Conservation (phyloP, 306 rosid genomes). For the Myrica gale region DNA sequence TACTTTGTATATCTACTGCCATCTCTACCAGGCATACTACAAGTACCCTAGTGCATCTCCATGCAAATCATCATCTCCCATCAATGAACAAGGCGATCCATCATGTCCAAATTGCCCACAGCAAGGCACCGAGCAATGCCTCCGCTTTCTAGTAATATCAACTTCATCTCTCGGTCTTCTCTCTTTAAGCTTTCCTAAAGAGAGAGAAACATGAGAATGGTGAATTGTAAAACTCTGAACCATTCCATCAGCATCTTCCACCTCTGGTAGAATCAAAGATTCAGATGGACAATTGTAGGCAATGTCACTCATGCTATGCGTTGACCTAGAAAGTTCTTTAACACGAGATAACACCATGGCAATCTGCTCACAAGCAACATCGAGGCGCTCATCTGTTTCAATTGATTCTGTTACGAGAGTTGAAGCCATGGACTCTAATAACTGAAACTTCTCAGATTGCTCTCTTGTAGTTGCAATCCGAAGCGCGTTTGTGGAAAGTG, state of each 20-base stretch:
- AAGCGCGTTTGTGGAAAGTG: constrained; percentile 43
- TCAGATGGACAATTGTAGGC: constrained; percentile 54
- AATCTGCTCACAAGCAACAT: constrained; percentile 68
- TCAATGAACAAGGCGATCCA: constrained; percentile 54
- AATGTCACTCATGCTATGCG: constrained; percentile 45
- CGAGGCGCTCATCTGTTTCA: constrained; percentile 73
- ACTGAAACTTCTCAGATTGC: constrained; percentile 57
- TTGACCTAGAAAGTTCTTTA: constrained; percentile 62
- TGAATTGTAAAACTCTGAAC: constrained; percentile 50
- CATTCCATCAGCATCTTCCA: constrained; percentile 62
- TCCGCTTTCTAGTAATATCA: constrained; percentile 54
- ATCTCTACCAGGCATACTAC: constrained; percentile 30
- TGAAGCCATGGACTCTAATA: constrained; percentile 64
- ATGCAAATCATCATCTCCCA: constrained; percentile 48
- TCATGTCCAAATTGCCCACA: constrained; percentile 69
- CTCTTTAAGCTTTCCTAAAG: constrained; percentile 66
- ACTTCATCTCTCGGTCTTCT: constrained; percentile 67
- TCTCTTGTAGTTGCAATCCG: constrained; percentile 41
- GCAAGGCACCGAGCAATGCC: constrained; percentile 56
- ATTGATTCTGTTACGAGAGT: constrained; percentile 59
- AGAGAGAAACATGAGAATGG: constrained; percentile 53
- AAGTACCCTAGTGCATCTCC: constrained; percentile 56
- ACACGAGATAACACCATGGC: constrained; percentile 54
- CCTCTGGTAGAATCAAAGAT: constrained; percentile 62
- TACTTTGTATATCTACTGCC: constrained; percentile 29